phyloP scores from a whole-genome alignment of 2,329 filamentous ascomycete genomes.

The Canariomyces notabilis region DNA sequence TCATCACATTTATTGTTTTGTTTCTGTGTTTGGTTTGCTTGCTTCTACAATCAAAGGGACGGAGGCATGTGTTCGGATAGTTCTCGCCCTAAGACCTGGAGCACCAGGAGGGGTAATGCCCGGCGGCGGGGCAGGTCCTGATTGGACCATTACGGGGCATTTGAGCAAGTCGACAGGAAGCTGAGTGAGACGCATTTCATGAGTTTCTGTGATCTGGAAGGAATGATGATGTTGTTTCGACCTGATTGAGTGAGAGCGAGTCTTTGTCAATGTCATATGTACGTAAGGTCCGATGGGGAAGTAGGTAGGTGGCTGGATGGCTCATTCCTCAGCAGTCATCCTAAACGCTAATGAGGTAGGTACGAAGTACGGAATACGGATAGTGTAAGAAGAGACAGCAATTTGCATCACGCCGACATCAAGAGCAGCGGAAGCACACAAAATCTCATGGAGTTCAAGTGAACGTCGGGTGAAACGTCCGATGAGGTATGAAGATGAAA shows the following conservation, averaged over 20 bases:
- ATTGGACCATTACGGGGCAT: neutral
- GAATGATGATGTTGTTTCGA: neutral
- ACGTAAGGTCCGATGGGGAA: neutral
- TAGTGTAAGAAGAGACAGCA: neutral
- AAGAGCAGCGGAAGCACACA: neutral
- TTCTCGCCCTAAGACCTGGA: neutral
- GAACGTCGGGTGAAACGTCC: too few relatives aligned
- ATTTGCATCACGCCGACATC: neutral
- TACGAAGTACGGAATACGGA: too few relatives aligned
- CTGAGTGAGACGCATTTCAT: neutral
- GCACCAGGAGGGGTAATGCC: slow-evolving; percentile 1
- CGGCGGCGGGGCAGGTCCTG: neutral
- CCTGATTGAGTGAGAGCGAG: neutral
- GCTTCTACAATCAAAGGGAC: too few relatives aligned
- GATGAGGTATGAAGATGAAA: neutral
- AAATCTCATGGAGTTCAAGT: too few relatives aligned
- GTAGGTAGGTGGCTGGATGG: too few relatives aligned
- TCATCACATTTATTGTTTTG: slow-evolving; percentile 1
- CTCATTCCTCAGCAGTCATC: too few relatives aligned
- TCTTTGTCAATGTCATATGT: neutral
- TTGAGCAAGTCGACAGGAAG: neutral
- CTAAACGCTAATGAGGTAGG: too few relatives aligned
- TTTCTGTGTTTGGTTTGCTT: neutral
- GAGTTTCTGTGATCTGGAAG: neutral
- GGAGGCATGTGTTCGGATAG: too few relatives aligned